Conservation (phyloP, 805 yeast species). For the Yarrowia deformans region DNA sequence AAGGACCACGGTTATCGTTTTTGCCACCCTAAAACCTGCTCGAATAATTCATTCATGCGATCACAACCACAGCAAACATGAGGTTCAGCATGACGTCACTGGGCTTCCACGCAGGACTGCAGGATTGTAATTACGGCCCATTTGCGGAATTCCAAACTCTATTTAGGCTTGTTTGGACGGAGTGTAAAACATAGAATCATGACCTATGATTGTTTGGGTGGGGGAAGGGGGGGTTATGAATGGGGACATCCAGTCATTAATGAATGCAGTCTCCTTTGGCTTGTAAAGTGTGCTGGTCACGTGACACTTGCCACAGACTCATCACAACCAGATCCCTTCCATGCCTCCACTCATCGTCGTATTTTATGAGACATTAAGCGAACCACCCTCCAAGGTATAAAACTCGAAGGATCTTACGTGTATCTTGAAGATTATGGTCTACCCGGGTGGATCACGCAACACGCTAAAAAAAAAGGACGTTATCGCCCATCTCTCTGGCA, state of each 20-base stretch:
- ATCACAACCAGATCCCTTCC: not conserved
- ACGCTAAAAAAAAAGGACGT: not conserved
- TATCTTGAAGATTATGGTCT: not conserved
- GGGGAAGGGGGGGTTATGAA: no score
- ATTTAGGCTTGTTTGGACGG: not conserved
- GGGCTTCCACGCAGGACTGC: not conserved
- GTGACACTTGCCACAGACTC: no score
- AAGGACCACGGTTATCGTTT: no score
- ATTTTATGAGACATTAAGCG: not conserved
- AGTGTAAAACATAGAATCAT: not conserved
- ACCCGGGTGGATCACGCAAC: not conserved
- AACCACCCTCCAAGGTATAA: not conserved
- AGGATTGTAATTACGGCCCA: constrained; percentile 1
- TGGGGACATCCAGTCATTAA: no score
- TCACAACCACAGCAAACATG: no score
- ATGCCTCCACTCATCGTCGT: not conserved
- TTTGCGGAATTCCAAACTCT: constrained; percentile 1
- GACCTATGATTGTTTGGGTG: not conserved
- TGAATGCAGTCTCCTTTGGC: no score
- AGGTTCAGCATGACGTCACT: not conserved
- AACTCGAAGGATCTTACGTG: not conserved
- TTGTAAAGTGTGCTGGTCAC: no score
- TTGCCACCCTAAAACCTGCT: not conserved
- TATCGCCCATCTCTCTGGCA: not conserved
- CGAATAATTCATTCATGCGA: not conserved